Conservation (phyloP, 768 basidiomycete species). For the Podaxis rugospora region DNA sequence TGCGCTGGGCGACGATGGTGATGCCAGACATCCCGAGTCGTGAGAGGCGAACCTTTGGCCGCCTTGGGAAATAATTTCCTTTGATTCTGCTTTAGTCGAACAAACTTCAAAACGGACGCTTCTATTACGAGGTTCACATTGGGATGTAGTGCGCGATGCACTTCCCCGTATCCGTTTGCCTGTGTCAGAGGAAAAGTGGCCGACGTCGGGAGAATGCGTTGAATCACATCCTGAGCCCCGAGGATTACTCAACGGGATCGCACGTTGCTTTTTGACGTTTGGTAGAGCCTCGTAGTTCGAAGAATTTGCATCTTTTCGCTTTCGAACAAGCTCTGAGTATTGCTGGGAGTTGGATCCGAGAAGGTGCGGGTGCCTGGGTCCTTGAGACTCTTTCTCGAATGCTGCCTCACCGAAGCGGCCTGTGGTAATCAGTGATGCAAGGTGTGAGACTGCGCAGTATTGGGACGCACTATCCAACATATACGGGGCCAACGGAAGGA, state of each 20-base stretch:
- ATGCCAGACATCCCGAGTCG: background rate
- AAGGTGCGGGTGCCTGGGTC: background rate
- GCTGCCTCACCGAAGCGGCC: background rate
- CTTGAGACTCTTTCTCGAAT: background rate
- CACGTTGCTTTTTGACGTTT: background rate
- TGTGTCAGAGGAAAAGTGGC: background rate
- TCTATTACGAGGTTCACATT: background rate
- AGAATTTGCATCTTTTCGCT: background rate
- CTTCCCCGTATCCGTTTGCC: background rate
- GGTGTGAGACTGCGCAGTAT: background rate
- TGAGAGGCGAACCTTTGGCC: background rate
- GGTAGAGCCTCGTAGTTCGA: background rate
- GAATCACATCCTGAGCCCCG: background rate
- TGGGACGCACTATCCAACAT: background rate
- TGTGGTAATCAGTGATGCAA: background rate
- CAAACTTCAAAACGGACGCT: conserved; percentile 1
- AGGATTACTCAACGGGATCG: background rate
- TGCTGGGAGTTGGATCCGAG: background rate
- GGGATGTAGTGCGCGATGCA: background rate
- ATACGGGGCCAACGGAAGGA: background rate
- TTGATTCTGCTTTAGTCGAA: background rate
- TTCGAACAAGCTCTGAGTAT: background rate
- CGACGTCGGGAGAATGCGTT: background rate
- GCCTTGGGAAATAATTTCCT: background rate
- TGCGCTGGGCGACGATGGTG: background rate